Percentiles rank a stretch among this genome's conserved stretches.
These are phyloP conservation scores for Backusella parvicylindrica DNA, from an alignment of 192 early-diverging fungal genomes.

Conservation along the genomic window DNA sequence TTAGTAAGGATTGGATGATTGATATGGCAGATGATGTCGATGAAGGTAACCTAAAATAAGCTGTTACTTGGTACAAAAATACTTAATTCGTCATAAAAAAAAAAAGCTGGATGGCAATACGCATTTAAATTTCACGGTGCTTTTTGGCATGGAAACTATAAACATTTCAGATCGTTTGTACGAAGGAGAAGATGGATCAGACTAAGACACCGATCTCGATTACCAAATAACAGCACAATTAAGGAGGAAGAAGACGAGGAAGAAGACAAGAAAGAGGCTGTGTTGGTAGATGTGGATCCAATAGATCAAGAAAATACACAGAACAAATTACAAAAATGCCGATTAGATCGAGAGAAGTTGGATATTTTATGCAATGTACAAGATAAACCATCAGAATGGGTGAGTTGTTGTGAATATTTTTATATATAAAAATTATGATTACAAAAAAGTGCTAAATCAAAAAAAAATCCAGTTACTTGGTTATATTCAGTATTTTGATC, in stretches of 20 bases:
- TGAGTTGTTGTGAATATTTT: not conserved
- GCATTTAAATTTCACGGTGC: constrained; percentile 47
- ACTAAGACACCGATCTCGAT: not conserved
- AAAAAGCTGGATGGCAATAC: constrained; percentile 51
- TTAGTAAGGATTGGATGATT: constrained; percentile 50
- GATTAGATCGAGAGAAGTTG: constrained; percentile 5
- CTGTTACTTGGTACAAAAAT: too few relatives aligned
- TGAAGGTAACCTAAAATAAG: constrained; percentile 44
- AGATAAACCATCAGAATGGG: not conserved
- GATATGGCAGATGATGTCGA: constrained; percentile 62
- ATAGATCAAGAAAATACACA: not conserved
- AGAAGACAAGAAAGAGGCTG: not conserved
- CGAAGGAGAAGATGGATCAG: constrained; percentile 13
- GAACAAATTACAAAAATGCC: not conserved
- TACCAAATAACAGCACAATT: not conserved
- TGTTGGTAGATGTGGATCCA: not conserved
- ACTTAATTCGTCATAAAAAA: too few relatives aligned
- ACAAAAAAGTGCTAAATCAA: not conserved
- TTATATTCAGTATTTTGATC: not conserved
- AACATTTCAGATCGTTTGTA: constrained; percentile 15
- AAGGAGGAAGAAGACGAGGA: not conserved
- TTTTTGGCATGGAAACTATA: constrained; percentile 53
- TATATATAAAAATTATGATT: too few relatives aligned
- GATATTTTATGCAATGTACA: not conserved
- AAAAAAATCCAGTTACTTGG: not conserved